Evolutionary conservation across 768 basidiomycete genomes (phyloP).

Genomic region (Pseudohyphozyma bogoriensis): DNA sequence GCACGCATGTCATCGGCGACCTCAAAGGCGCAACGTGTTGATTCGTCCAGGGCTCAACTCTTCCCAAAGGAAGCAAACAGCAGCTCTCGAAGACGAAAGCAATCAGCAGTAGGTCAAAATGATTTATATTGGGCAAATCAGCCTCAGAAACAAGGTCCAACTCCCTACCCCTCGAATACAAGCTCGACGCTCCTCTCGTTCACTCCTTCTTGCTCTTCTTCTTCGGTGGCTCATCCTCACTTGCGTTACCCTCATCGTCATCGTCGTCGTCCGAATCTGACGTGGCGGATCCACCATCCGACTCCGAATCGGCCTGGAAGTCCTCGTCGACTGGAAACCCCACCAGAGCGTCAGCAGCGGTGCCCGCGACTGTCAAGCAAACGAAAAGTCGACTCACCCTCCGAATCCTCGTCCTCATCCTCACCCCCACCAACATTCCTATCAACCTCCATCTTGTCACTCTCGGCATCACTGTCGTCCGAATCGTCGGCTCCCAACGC

Average conservation of each 20-base stretch:
- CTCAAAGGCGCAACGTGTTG: too few relatives aligned
- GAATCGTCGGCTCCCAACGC: constrained; percentile 45
- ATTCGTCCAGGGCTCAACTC: too few relatives aligned
- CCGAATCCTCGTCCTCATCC: constrained; percentile 55
- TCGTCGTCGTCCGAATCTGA: constrained; percentile 36
- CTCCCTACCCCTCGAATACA: too few relatives aligned
- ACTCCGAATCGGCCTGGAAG: constrained; percentile 53
- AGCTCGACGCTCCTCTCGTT: too few relatives aligned
- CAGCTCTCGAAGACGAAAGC: too few relatives aligned
- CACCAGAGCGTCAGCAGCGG: constrained; percentile 17
- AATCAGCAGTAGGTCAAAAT: too few relatives aligned
- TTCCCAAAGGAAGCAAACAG: too few relatives aligned
- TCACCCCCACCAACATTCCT: constrained; percentile 32
- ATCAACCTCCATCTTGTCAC: constrained; percentile 46
- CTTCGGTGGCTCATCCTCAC: constrained; percentile 35
- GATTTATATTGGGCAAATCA: too few relatives aligned
- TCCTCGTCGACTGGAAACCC: constrained; percentile 59
- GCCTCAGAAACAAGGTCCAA: too few relatives aligned
- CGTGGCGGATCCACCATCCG: constrained; percentile 32
- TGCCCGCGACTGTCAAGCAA: constrained; percentile 31
- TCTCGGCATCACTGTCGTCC: constrained; percentile 53
- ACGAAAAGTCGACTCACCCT: constrained; percentile 54
- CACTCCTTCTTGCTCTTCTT: constrained; percentile 56
- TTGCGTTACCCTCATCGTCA: constrained; percentile 30
- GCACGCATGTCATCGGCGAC: too few relatives aligned